phyloP scores from a whole-genome alignment of 2,329 filamentous ascomycete genomes.

The Scolecobasidium constrictum region DNA sequence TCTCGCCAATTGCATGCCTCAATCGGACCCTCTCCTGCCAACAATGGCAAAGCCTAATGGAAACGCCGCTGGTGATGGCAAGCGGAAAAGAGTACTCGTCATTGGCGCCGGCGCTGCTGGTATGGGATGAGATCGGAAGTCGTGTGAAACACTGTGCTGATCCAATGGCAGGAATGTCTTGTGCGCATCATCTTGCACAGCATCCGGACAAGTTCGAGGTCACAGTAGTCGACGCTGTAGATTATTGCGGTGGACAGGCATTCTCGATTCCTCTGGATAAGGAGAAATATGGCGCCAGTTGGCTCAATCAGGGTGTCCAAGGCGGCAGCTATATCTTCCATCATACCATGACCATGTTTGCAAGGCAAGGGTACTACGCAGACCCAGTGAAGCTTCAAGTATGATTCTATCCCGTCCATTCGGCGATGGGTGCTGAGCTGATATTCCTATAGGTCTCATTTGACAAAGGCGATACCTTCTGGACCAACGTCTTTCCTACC shows the following conservation, averaged over 20 bases:
- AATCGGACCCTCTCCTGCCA: constrained; percentile 4
- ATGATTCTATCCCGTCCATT: not conserved
- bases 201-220: constrained; percentile 56
- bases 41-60: constrained; percentile 8
- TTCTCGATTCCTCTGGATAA: constrained; percentile 47
- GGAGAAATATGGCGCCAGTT: constrained; percentile 44
- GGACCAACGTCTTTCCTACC: constrained; percentile 55
- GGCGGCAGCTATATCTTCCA: constrained; percentile 56
- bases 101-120: constrained; percentile 30
- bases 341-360: constrained; percentile 56
- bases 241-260: constrained; percentile 50
- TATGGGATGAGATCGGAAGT: constrained; percentile 13
- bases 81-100: constrained; percentile 24
- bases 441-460: constrained; percentile 39
- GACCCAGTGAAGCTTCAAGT: constrained; percentile 48
- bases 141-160: constrained; percentile 7
- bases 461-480: constrained; percentile 52
- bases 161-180: constrained; percentile 48
- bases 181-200: constrained; percentile 54
- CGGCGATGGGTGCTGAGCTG: constrained; percentile 6
- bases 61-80: not conserved
- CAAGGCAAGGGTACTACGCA: constrained; percentile 43
- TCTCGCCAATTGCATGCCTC: constrained; percentile 1
- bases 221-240: constrained; percentile 48
- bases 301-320: constrained; percentile 54